Evolutionary conservation across 345 rosid species (phyloP).

Genomic region (Garcia nutans): DNA sequence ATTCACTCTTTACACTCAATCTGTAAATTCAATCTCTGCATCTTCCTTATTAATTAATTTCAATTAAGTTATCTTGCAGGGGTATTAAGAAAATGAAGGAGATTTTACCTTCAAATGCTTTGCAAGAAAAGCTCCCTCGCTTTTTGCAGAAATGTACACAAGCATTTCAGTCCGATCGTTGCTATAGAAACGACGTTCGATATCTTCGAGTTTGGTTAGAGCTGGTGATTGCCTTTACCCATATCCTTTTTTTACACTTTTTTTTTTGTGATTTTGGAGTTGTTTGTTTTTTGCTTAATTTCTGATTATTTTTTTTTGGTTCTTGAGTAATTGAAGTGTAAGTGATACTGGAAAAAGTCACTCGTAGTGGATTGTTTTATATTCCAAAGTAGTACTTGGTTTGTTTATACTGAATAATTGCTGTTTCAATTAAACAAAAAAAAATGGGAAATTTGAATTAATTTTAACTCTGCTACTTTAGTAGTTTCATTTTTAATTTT

Average conservation of each 20-base stretch:
- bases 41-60: neutral
- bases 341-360: neutral
- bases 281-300: neutral
- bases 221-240: conserved; percentile 47
- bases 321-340: neutral
- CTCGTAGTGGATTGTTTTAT: neutral
- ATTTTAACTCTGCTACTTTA: neutral
- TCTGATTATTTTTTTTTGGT: neutral
- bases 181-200: conserved; percentile 73
- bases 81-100: conserved; percentile 80
- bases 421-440: neutral
- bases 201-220: conserved; percentile 90
- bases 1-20: neutral
- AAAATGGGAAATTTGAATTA: neutral
- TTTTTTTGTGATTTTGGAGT: neutral
- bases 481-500: neutral
- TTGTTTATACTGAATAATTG: neutral
- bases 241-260: neutral
- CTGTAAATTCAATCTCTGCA: neutral
- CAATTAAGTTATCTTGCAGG: conserved; percentile 27
- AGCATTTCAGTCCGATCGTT: conserved; percentile 69
- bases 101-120: conserved; percentile 42
- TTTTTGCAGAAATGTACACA: conserved; percentile 79
- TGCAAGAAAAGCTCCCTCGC: conserved; percentile 81
- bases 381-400: neutral